Percentiles rank a stretch among this genome's conserved stretches.
Evolutionary conservation across 1,284 basidiomycete genomes (phyloP).

Genomic region (Sphagnurus paluster): DNA sequence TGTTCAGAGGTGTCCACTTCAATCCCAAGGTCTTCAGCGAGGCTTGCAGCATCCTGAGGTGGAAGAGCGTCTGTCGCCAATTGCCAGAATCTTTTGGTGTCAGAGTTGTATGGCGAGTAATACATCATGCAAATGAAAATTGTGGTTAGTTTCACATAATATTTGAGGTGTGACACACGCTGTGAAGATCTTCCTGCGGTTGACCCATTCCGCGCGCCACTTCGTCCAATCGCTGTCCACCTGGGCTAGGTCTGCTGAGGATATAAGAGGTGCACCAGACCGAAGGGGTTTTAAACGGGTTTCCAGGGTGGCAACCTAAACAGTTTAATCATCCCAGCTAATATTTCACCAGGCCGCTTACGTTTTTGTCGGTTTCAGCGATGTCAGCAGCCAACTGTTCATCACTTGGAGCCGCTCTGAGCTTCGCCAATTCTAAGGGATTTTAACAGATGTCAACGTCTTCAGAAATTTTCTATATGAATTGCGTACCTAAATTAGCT

Average conservation of each 20-base stretch:
- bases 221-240: slow-evolving; percentile 67
- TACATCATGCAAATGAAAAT: not conserved
- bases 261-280: slow-evolving; percentile 63
- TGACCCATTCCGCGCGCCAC: slow-evolving; percentile 74
- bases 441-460: too few relatives aligned
- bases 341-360: slow-evolving; percentile 28
- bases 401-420: slow-evolving; percentile 69
- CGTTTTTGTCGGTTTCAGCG: slow-evolving; percentile 41
- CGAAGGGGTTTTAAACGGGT: slow-evolving; percentile 64
- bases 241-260: slow-evolving; percentile 59
- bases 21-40: slow-evolving; percentile 74
- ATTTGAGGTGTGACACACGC: slow-evolving; percentile 44
- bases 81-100: slow-evolving; percentile 77
- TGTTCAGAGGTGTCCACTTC: slow-evolving; percentile 75
- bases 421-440: slow-evolving; percentile 60
- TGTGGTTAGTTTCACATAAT: not conserved
- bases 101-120: slow-evolving; percentile 6
- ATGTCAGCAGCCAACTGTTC: slow-evolving; percentile 57
- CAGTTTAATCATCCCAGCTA: not conserved
- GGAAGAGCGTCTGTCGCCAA: slow-evolving; percentile 65
- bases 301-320: slow-evolving; percentile 49
- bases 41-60: slow-evolving; percentile 58
- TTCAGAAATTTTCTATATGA: too few relatives aligned
- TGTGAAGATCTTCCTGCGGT: slow-evolving; percentile 65
- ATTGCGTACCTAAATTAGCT: slow-evolving; percentile 52